Evolutionary conservation across 768 basidiomycete species (phyloP), one percentile per base, ranked within the genome.

Genomic region (Amanita molliuscula): DNA sequence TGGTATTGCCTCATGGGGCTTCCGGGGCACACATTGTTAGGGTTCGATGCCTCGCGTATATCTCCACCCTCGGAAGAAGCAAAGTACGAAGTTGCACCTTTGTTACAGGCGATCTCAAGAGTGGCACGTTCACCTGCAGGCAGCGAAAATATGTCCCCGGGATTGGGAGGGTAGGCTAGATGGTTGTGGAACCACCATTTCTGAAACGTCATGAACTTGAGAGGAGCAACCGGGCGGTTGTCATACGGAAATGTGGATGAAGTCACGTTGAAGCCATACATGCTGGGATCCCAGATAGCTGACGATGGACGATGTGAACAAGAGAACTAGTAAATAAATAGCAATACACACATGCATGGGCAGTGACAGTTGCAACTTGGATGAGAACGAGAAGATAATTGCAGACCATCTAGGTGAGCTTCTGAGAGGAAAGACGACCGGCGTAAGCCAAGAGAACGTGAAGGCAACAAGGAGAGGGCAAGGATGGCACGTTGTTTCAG

Each of bases 241-340:
- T 84, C 82, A 61, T 81, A 81, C 4, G 65, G 38, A 44, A 72
- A 82, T 1, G 76, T 75, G 33, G 70, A 42, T 6, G 55, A 51
- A 1, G 81, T 82, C n/a, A 81, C 81, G 48, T 84, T 82, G 69
- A 79, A 84, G 1, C 83, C 82, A 52, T 56, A 82, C 78, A 84
- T 82, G 60, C 75, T 72, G 3, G 78, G 72, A 51, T 77, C 71
- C 63, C 64, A 81, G 13, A 77, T 54, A n/a, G 75, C 78, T 77
- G 50, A 25, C 3, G 9, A 23, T 13, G 42, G 11, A 47, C 3
- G 31, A 3, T 1, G 15, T 34, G 13, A 23, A 20, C 10, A 28
- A 23, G 23, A 7, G 23, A 13, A 11, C 0, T 11, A 16, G 26
- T 2, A 21, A 33, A 18, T 16, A 34, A 21, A 23, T 35, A 11